phyloP scores from a whole-genome alignment of 345 rosid species.

The Crucihimalaya himalaica region DNA sequence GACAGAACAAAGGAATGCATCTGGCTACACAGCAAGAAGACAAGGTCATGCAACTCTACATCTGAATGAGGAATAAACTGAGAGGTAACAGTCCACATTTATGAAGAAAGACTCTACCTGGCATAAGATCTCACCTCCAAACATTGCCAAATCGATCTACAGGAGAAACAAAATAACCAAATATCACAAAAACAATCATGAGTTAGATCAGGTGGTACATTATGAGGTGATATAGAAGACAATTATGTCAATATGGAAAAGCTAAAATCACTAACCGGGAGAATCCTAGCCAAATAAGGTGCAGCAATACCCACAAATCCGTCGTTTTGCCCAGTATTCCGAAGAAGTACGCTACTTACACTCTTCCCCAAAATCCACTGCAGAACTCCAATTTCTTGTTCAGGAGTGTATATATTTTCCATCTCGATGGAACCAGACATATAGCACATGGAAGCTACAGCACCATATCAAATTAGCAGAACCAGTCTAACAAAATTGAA shows the following conservation, averaged over 20 bases:
- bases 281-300: constrained; percentile 93
- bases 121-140: constrained; percentile 91
- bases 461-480: neutral
- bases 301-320: constrained; percentile 97
- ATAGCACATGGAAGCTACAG: constrained; percentile 89
- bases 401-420: constrained; percentile 86
- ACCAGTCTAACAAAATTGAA: neutral
- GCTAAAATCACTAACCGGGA: constrained; percentile 68
- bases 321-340: constrained; percentile 65
- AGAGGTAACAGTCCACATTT: neutral
- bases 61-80: constrained; percentile 3
- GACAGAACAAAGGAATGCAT: constrained; percentile 96
- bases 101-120: constrained; percentile 62
- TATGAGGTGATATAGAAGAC: constrained; percentile 9
- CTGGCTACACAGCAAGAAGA: constrained; percentile 72
- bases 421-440: constrained; percentile 92
- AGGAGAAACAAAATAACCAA: constrained; percentile 27
- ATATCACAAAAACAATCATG: neutral
- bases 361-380: constrained; percentile 98
- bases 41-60: constrained; percentile 18
- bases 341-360: constrained; percentile 62
- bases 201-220: neutral
- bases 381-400: constrained; percentile 90
- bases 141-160: constrained; percentile 90
- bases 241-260: neutral